Evolutionary conservation across 208 protist species (phyloP), one percentile per base, ranked within the genome.

Genomic region (Crithidia fasciculata): DNA sequence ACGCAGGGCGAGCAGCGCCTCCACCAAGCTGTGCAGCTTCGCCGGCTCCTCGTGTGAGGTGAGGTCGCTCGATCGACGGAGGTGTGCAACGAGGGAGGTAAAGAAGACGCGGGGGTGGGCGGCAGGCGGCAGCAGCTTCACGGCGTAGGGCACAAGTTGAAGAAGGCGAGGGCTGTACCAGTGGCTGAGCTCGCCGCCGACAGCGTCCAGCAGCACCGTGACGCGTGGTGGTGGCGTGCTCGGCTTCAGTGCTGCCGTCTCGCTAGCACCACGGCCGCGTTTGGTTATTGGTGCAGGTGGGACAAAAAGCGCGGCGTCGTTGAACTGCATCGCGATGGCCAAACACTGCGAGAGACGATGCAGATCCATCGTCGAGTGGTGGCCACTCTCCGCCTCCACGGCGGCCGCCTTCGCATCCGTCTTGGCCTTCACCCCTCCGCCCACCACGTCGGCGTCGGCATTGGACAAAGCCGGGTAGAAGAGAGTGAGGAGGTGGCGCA

Each of bases 31-130:
- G 19, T 84, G 72, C 67, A 85, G 80, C 68, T 57, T 76, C 16
- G 41, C 63, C 10, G 77, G 72, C 5, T 71, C 59, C 62, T 92
- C 85, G 41, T 78, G 75, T 12, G 80, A 78, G 13, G 85, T 75
- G n/a, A 85, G 77, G 50, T 92, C 85, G 40, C 74, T 83, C 40
- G 78, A 78, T 60, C 81, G 81, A 43, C 77, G 80, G 15, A 95
- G 62, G 53, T 92, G 82, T 2, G 74, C 67, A 8, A 92, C 71
- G 16, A 92, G 37, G 19, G 71, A 74, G 36, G 37, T 41, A 69
- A 84, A 92, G 57, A 95, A 92, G 4, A 43, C 41, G 49, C 54
- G 70, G 0, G 84, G 86, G 37, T 80, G 74, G 15, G 43, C 58
- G 13, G 78, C 45, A 15, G 79, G 19, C 12, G 89, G 82, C 63